Base-by-base conservation (phyloP, 345 rosid genomes). In the Lepidium aucheri region DNA sequence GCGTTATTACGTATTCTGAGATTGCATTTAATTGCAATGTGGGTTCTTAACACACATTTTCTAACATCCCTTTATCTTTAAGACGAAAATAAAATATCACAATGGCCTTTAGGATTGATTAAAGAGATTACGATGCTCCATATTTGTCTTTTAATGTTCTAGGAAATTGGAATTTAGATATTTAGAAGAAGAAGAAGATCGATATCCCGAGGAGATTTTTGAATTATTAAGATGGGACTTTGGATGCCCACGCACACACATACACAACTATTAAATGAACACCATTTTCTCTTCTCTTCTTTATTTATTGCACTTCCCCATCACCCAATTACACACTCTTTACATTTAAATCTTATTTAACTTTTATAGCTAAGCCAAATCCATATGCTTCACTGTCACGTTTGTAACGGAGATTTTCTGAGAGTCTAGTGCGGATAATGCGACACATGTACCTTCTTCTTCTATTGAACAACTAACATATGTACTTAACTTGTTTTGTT, bases 231-330 rank as follows among this genome's bases (percentile, higher is more conserved):
- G 63, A 70, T 70, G 63, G 55, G 70, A 47, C 69, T 63, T 65
- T 57, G 41, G 32, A 65, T 65, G 34, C 26, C 65, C 60, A 46
- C 60, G 58, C 55, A 57, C 71, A 41, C 39, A 42, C 7, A 47
- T 8, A 50, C 14, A 33, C 50, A 54, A 41, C 34, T 65, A 65
- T 32, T 57, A 8, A 72, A 72, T 72, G 71, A 49, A 64, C 41
- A 39, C 51, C 53, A 47, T 47, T 56, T 18, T 32, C 36, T 46
- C 53, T 36, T 45, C 14, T 39, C 62, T 10, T 42, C 12, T 51
- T 28, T 51, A 73, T 73, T 65, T 65, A 65, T 41, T 72, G 53
- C 60, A 33, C 72, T 65, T 66, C 35, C 32, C 49, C 62, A 51
- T 66, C 72, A 57, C 54, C 60, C 66, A 65, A 55, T 55, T 55